These are phyloP conservation scores for Spiraea crenata DNA, from an alignment of 331 rosid species.

Conservation along the genomic window DNA sequence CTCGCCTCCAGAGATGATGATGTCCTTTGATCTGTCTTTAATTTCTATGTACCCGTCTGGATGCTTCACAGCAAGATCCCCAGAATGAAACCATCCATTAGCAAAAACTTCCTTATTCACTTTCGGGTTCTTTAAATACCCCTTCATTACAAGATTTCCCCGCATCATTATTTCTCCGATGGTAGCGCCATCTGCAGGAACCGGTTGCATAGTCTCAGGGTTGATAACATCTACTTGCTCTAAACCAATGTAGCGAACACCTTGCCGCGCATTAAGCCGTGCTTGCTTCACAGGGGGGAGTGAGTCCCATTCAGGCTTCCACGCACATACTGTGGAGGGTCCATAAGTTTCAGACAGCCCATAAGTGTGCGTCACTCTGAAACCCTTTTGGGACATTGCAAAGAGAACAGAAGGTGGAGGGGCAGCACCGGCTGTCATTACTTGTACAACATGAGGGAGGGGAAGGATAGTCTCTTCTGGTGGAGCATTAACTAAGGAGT, in stretches of 20 bases:
- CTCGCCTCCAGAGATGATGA: conserved; percentile 91
- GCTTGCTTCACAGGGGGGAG: conserved; percentile 62
- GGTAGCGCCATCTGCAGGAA: conserved; percentile 74
- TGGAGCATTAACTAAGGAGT: conserved; percentile 70
- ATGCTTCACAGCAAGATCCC: conserved; percentile 83
- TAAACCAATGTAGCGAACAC: conserved; percentile 66
- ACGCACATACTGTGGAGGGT: conserved; percentile 78
- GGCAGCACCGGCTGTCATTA: conserved; percentile 93
- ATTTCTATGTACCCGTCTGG: conserved; percentile 88
- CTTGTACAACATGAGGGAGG: conserved; percentile 70
- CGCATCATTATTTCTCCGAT: conserved; percentile 88
- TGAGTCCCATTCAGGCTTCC: conserved; percentile 93
- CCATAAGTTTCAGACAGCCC: conserved; percentile 93
- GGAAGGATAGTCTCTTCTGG: conserved; percentile 74
- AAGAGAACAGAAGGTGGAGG: conserved; percentile 82
- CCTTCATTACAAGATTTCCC: conserved; percentile 85
- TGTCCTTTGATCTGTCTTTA: conserved; percentile 91
- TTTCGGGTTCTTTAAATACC: conserved; percentile 82
- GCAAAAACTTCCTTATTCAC: conserved; percentile 65
- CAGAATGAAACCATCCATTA: conserved; percentile 88
- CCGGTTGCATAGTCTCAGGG: conserved; percentile 61
- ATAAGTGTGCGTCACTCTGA: conserved; percentile 83
- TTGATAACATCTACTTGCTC: conserved; percentile 69
- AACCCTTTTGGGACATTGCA: conserved; percentile 71
- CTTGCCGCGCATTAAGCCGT: conserved; percentile 83